Evolutionary conservation across 768 basidiomycete genomes (phyloP).

Genomic region (Gymnopilus dilepis): DNA sequence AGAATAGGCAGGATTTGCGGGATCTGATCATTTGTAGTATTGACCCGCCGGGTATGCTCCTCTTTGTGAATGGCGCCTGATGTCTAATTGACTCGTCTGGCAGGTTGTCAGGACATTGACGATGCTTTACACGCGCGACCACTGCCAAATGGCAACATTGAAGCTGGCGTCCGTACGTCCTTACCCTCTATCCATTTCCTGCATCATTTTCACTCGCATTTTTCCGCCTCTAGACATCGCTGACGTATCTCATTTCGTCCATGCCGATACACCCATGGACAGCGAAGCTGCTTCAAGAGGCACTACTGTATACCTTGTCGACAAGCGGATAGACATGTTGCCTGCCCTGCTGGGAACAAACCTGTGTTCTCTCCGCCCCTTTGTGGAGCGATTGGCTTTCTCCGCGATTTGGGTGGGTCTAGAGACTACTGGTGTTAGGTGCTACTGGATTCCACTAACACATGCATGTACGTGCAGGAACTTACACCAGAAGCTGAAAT

Average conservation of each 20-base stretch:
- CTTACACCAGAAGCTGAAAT: slow-evolving; percentile 88
- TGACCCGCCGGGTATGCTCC: slow-evolving; percentile 82
- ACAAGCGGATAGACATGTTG: slow-evolving; percentile 99
- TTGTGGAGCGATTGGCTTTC: slow-evolving; percentile 94
- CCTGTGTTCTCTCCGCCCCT: slow-evolving; percentile 88
- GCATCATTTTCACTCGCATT: neutral
- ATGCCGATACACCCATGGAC: slow-evolving; percentile 94
- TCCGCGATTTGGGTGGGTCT: slow-evolving; percentile 88
- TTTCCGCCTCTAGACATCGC: slow-evolving; percentile 78
- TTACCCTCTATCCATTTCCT: neutral
- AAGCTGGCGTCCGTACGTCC: slow-evolving; percentile 95
- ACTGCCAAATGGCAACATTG: slow-evolving; percentile 91
- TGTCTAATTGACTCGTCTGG: neutral
- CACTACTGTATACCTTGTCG: slow-evolving; percentile 97
- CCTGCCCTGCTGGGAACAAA: slow-evolving; percentile 94
- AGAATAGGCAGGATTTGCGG: slow-evolving; percentile 85
- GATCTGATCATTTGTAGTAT: slow-evolving; percentile 92
- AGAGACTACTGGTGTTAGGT: slow-evolving; percentile 14
- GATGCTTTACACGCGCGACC: slow-evolving; percentile 92
- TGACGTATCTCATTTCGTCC: slow-evolving; percentile 97
- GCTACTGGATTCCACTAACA: neutral
- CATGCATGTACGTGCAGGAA: slow-evolving; percentile 60
- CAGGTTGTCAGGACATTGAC: slow-evolving; percentile 97
- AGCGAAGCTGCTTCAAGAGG: slow-evolving; percentile 94
- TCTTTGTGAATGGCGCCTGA: neutral